These are phyloP conservation scores for Colletotrichum musicola DNA, from an alignment of 2,329 filamentous ascomycete species.

Conservation along the genomic window DNA sequence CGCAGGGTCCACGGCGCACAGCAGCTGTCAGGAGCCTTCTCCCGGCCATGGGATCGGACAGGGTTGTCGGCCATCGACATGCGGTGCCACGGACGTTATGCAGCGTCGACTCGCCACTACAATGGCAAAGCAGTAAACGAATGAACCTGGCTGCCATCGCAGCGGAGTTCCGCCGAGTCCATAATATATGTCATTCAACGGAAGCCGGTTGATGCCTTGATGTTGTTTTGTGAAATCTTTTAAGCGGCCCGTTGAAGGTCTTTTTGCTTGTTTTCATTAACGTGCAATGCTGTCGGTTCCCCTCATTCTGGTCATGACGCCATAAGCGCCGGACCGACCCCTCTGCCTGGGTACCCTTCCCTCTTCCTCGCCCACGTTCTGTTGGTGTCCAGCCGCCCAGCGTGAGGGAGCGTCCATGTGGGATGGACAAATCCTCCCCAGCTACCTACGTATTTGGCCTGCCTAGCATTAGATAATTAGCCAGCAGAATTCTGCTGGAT, in stretches of 20 bases:
- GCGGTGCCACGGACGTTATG: background rate
- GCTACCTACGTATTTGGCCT: background rate
- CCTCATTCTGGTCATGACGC: constrained; percentile 25
- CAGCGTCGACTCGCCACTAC: background rate
- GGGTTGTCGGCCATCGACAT: constrained; percentile 18
- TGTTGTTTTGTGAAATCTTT: background rate
- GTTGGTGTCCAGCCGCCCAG: background rate
- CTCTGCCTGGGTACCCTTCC: constrained; percentile 8
- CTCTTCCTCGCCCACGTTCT: background rate
- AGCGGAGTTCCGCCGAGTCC: too few relatives aligned
- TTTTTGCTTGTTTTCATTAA: too few relatives aligned
- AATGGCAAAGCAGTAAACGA: background rate
- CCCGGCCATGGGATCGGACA: constrained; percentile 16
- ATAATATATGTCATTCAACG: too few relatives aligned
- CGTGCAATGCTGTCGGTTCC: background rate
- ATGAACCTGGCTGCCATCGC: too few relatives aligned
- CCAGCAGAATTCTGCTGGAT: background rate
- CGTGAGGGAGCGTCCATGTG: constrained; percentile 1
- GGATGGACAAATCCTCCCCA: constrained; percentile 5
- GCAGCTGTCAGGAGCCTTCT: constrained; percentile 17
- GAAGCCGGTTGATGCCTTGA: background rate
- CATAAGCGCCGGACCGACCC: constrained; percentile 31
- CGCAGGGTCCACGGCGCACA: constrained; percentile 10
- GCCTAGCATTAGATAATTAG: background rate
- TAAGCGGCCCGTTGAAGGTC: background rate